Percentiles rank a stretch among this genome's conserved stretches.
Conservation (phyloP, 2,329 filamentous ascomycete genomes). For the Pseudocercospora ulei region DNA sequence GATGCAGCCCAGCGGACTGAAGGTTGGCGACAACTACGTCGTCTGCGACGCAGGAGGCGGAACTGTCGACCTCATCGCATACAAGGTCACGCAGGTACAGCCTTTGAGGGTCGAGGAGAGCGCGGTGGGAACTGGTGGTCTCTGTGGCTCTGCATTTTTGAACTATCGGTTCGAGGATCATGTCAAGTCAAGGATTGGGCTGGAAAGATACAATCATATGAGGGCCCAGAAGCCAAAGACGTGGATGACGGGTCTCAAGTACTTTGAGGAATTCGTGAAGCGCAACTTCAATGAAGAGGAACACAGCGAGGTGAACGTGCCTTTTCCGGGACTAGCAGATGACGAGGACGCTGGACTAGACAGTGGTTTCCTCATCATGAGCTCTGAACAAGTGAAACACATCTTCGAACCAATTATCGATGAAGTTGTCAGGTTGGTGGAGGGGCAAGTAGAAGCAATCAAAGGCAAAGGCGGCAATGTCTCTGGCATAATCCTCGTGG, state of each 20-base stretch:
- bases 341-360: slow-evolving; percentile 66
- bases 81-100: slow-evolving; percentile 64
- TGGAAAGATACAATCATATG: slow-evolving; percentile 59
- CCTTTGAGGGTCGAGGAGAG: slow-evolving; percentile 68
- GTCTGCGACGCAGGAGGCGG: slow-evolving; percentile 51
- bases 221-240: slow-evolving; percentile 66
- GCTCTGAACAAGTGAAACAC: slow-evolving; percentile 56
- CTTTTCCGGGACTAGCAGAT: slow-evolving; percentile 65
- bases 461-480: slow-evolving; percentile 36
- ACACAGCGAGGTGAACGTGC: slow-evolving; percentile 58
- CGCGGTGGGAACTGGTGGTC: slow-evolving; percentile 65
- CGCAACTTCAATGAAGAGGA: slow-evolving; percentile 70
- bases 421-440: slow-evolving; percentile 47
- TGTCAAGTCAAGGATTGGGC: slow-evolving; percentile 57
- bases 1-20: slow-evolving; percentile 64
- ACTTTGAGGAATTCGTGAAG: slow-evolving; percentile 79
- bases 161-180: slow-evolving; percentile 76
- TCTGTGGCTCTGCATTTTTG: slow-evolving; percentile 69
- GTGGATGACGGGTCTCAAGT: slow-evolving; percentile 62
- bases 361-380: slow-evolving; percentile 66
- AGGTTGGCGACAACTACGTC: slow-evolving; percentile 53
- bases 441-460: slow-evolving; percentile 40
- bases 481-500: slow-evolving; percentile 66
- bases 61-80: slow-evolving; percentile 67
- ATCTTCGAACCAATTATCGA: slow-evolving; percentile 62